A percentile compares a stretch with the other conserved stretches of the same genome.
These are phyloP conservation scores for Starmerella stellata DNA, from an alignment of 805 yeast species.

Conservation along the genomic window DNA sequence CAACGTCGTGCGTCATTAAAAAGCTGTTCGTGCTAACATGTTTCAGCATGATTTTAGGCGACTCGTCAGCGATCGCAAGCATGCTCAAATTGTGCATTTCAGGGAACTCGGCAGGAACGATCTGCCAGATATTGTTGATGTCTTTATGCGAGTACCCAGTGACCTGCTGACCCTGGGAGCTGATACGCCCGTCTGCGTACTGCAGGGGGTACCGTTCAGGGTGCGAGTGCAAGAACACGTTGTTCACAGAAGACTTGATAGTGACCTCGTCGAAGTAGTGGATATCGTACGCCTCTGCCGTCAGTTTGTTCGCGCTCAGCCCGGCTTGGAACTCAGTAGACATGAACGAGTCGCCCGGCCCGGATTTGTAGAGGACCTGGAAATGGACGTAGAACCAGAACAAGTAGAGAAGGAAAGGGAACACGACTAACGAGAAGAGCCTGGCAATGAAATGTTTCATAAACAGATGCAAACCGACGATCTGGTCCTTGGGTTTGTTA, in stretches of 20 bases:
- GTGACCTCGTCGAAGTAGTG: constrained; percentile 47
- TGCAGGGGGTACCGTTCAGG: constrained; percentile 70
- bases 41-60: constrained; percentile 48
- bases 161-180: constrained; percentile 84
- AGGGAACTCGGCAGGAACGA: constrained; percentile 24
- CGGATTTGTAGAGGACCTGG: constrained; percentile 51
- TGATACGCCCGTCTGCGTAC: constrained; percentile 90
- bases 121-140: constrained; percentile 59
- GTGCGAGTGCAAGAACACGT: constrained; percentile 63
- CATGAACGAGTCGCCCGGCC: constrained; percentile 86
- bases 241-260: constrained; percentile 49
- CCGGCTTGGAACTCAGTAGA: constrained; percentile 82
- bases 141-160: constrained; percentile 87
- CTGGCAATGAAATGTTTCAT: constrained; percentile 55
- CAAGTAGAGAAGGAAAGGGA: constrained; percentile 57
- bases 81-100: constrained; percentile 10
- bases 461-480: constrained; percentile 19
- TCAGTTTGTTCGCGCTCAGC: constrained; percentile 46
- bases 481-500: constrained; percentile 39
- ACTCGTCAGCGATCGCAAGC: constrained; percentile 29
- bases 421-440: constrained; percentile 41
- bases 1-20: constrained; percentile 63
- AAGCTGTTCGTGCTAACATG: constrained; percentile 59
- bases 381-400: constrained; percentile 70
- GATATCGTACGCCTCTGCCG: constrained; percentile 47